A percentile compares a stretch with the other conserved stretches of the same genome.
Evolutionary conservation across 306 rosid genomes (phyloP).

Genomic region (Vachellia pachyceras): DNA sequence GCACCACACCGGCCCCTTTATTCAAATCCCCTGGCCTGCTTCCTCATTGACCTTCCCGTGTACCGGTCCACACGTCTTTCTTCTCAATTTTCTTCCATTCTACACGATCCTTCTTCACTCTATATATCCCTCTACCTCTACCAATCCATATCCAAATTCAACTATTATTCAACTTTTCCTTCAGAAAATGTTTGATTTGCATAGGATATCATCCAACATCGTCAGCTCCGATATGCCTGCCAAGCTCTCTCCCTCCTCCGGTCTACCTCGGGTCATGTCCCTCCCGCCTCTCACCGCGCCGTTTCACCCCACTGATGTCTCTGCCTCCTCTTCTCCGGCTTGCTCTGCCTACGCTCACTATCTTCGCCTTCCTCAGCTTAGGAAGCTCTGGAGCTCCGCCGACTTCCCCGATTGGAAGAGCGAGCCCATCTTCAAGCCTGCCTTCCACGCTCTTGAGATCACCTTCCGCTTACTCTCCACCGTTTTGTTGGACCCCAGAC

Average conservation of each 20-base stretch:
- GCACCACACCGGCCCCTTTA: slow-evolving; percentile 29
- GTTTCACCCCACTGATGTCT: slow-evolving; percentile 52
- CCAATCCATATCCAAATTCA: slow-evolving; percentile 15
- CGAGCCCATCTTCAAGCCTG: slow-evolving; percentile 77
- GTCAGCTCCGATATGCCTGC: slow-evolving; percentile 58
- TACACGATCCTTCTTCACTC: background rate
- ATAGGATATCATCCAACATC: slow-evolving; percentile 73
- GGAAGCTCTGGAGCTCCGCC: slow-evolving; percentile 60
- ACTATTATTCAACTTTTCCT: background rate
- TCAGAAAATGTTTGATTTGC: slow-evolving; percentile 70
- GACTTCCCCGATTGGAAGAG: slow-evolving; percentile 71
- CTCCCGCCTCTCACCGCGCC: slow-evolving; percentile 51
- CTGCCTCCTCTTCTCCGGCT: slow-evolving; percentile 54
- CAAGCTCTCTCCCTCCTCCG: slow-evolving; percentile 52
- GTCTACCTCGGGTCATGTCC: slow-evolving; percentile 45
- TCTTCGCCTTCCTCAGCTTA: slow-evolving; percentile 72
- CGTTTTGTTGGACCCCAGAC: slow-evolving; percentile 70
- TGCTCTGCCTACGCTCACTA: slow-evolving; percentile 76
- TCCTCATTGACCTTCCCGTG: background rate
- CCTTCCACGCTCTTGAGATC: slow-evolving; percentile 76
- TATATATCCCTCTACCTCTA: slow-evolving; percentile 40
- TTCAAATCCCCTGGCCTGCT: slow-evolving; percentile 42
- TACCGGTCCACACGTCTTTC: slow-evolving; percentile 75
- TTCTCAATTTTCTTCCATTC: slow-evolving; percentile 21
- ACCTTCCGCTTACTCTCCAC: slow-evolving; percentile 77